Conservation (phyloP, 345 rosid species). For the Arabidopsis suecica region DNA sequence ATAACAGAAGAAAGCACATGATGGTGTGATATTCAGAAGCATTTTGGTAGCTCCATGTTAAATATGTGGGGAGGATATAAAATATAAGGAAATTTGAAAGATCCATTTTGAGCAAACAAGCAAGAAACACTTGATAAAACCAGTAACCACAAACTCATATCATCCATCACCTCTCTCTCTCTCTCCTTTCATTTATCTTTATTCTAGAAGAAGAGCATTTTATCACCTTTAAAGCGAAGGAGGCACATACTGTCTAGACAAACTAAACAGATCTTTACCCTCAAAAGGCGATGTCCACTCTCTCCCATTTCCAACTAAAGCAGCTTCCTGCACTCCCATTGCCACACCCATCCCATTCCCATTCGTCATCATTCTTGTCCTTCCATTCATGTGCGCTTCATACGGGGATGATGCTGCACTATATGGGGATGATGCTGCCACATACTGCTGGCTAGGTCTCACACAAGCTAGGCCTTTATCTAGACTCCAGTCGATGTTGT, state of each 20-base stretch:
- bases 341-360: conserved; percentile 49
- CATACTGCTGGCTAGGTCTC: conserved; percentile 53
- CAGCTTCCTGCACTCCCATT: conserved; percentile 53
- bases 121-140: conserved; percentile 44
- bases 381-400: conserved; percentile 54
- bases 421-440: conserved; percentile 46
- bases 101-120: conserved; percentile 37
- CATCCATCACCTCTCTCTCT: conserved; percentile 35
- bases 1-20: neutral
- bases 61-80: conserved; percentile 4
- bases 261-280: conserved; percentile 86
- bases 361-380: conserved; percentile 51
- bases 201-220: conserved; percentile 36
- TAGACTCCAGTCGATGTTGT: conserved; percentile 85
- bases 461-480: conserved; percentile 58
- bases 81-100: conserved; percentile 35
- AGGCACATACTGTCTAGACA: conserved; percentile 74
- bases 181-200: conserved; percentile 3
- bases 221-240: conserved; percentile 39
- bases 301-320: conserved; percentile 52
- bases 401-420: conserved; percentile 44
- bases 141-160: conserved; percentile 43
- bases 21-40: neutral
- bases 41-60: neutral
- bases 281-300: conserved; percentile 97